Evolutionary conservation across 345 rosid species (phyloP).

Genomic region (Rhodamnia argentea): DNA sequence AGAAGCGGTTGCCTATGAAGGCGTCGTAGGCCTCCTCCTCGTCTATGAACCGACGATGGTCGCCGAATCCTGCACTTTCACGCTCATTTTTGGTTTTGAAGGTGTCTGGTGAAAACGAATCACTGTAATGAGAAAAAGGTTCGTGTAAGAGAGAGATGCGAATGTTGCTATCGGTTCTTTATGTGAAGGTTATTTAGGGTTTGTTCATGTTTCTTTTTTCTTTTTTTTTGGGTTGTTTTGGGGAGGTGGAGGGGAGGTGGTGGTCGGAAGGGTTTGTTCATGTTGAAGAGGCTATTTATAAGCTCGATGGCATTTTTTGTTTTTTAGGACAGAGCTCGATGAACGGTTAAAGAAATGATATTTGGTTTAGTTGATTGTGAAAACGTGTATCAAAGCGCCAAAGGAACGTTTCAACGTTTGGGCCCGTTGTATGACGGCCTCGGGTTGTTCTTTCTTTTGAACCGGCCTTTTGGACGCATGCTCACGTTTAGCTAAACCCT

Average conservation of each 20-base stretch:
- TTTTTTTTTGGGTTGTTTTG: too few relatives aligned
- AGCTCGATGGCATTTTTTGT: background rate
- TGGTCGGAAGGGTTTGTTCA: background rate
- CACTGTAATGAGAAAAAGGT: too few relatives aligned
- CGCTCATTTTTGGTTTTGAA: background rate
- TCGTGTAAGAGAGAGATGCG: background rate
- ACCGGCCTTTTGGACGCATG: background rate
- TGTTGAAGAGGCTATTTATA: background rate
- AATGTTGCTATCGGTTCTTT: background rate
- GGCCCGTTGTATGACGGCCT: background rate
- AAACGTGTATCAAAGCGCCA: background rate
- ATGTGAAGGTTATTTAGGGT: background rate
- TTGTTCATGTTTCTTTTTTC: background rate
- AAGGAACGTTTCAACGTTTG: background rate
- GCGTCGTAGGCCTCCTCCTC: background rate
- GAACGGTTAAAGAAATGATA: background rate
- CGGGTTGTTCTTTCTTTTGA: background rate
- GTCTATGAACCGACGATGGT: background rate
- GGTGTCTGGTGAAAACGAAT: background rate
- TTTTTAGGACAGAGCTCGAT: background rate
- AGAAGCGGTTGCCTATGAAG: background rate
- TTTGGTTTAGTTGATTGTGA: background rate
- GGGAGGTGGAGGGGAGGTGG: too few relatives aligned
- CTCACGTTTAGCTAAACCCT: background rate
- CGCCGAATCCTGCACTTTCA: background rate